Conservation (phyloP, 1,284 basidiomycete genomes). For the Agroathelia rolfsii region DNA sequence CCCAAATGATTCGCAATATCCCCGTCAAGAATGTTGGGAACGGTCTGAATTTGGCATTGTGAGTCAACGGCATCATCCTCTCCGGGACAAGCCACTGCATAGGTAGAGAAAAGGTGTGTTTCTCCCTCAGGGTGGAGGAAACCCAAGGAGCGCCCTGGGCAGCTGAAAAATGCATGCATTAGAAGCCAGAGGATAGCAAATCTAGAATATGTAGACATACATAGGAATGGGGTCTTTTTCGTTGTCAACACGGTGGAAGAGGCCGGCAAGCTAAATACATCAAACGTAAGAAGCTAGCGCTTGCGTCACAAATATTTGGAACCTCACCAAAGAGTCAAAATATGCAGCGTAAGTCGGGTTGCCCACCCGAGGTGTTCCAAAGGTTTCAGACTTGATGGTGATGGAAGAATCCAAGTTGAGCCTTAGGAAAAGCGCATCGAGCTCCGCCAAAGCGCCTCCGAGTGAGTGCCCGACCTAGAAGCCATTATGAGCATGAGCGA, state of each 20-base stretch:
- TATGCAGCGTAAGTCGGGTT: conserved; percentile 19
- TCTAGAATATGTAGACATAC: too few relatives aligned
- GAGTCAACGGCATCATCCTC: conserved; percentile 38
- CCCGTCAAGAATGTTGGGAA: conserved; percentile 32
- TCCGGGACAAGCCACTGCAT: conserved; percentile 17
- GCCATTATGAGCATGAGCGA: neutral
- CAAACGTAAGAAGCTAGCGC: too few relatives aligned
- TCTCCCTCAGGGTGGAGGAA: conserved; percentile 33
- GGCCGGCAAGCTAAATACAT: conserved; percentile 30
- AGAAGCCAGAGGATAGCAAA: too few relatives aligned
- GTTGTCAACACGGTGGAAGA: conserved; percentile 39
- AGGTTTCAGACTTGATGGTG: conserved; percentile 35
- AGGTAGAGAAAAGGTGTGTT: conserved; percentile 26
- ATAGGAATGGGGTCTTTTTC: conserved; percentile 35
- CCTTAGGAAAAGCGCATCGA: conserved; percentile 39
- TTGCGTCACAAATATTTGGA: too few relatives aligned
- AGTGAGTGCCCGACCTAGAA: conserved; percentile 42
- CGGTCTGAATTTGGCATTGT: conserved; percentile 33
- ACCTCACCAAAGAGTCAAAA: conserved; percentile 21
- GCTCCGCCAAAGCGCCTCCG: conserved; percentile 46
- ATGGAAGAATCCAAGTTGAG: conserved; percentile 34
- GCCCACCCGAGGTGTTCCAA: conserved; percentile 36
- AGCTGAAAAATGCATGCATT: too few relatives aligned
- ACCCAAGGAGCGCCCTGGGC: conserved; percentile 32
- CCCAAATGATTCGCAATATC: conserved; percentile 41